A percentile compares a stretch with the other conserved stretches of the same genome.
Conservation (phyloP, 1,284 basidiomycete genomes). For the Macrocystidia cucumis region DNA sequence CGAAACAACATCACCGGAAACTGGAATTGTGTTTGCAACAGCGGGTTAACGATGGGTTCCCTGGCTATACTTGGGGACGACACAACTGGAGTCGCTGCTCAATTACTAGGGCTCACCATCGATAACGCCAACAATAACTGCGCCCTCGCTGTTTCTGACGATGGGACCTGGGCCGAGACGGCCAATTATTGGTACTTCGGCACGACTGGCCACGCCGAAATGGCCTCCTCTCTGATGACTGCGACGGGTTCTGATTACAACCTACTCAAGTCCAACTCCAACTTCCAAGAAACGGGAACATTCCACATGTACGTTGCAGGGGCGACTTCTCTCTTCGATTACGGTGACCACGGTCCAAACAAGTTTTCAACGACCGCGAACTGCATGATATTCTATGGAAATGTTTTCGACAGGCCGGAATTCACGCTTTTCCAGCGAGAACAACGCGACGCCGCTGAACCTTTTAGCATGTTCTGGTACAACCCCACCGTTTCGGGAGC, state of each 20-base stretch:
- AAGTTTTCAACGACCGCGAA: conserved; percentile 86
- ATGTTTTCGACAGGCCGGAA: conserved; percentile 58
- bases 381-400: conserved; percentile 65
- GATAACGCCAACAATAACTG: conserved; percentile 80
- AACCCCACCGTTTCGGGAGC: conserved; percentile 77
- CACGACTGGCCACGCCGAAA: conserved; percentile 90
- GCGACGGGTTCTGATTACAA: conserved; percentile 84
- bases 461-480: conserved; percentile 98
- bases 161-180: conserved; percentile 95
- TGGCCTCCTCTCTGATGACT: conserved; percentile 76
- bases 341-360: conserved; percentile 94
- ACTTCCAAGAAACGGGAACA: conserved; percentile 69
- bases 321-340: conserved; percentile 84
- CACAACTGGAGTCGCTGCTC: conserved; percentile 61
- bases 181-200: conserved; percentile 97
- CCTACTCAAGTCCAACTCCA: conserved; percentile 63
- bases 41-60: conserved; percentile 83
- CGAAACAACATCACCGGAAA: conserved; percentile 60
- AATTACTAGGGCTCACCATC: conserved; percentile 64
- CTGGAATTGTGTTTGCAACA: conserved; percentile 98
- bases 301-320: conserved; percentile 92
- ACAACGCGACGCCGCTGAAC: conserved; percentile 82
- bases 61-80: conserved; percentile 90
- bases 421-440: conserved; percentile 93
- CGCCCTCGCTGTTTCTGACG: conserved; percentile 51